These are phyloP conservation scores for Prunus mume DNA, from an alignment of 306 rosid species.

Conservation along the genomic window DNA sequence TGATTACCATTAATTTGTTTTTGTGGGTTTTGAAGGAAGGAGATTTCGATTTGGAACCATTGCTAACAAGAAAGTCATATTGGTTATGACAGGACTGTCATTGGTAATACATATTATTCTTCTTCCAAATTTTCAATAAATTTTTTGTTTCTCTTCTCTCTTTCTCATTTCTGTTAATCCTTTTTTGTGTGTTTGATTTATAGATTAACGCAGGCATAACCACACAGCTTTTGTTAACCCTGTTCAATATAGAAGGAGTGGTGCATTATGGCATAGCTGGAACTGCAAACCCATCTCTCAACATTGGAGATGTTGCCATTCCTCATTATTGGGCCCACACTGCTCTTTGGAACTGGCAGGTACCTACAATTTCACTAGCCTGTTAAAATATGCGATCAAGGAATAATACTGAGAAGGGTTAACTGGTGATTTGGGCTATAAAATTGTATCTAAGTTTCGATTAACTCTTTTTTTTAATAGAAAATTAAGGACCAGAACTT, in stretches of 20 bases:
- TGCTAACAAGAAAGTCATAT: slow-evolving; percentile 24
- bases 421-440: accelerated
- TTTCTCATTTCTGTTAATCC: too few relatives aligned
- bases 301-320: slow-evolving; percentile 60
- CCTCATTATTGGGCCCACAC: slow-evolving; percentile 53
- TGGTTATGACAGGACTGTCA: slow-evolving; percentile 40
- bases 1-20: not conserved
- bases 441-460: too few relatives aligned
- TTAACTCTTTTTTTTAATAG: too few relatives aligned
- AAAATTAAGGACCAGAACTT: too few relatives aligned
- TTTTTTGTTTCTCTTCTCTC: too few relatives aligned
- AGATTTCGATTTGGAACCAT: slow-evolving; percentile 39
- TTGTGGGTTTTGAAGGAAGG: slow-evolving; percentile 22
- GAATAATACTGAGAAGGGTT: too few relatives aligned
- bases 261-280: slow-evolving; percentile 76
- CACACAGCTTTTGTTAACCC: slow-evolving; percentile 57
- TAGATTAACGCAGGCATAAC: slow-evolving; percentile 62
- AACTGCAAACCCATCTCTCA: slow-evolving; percentile 53
- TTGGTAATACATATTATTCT: slow-evolving; percentile 18
- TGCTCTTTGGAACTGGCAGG: slow-evolving; percentile 78
- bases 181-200: not conserved
- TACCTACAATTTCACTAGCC: too few relatives aligned
- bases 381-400: too few relatives aligned
- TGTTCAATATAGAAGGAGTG: slow-evolving; percentile 50
- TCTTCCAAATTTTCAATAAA: not conserved